Evolutionary conservation across 2,329 filamentous ascomycete genomes (phyloP).

Genomic region (Xylaria sp.): DNA sequence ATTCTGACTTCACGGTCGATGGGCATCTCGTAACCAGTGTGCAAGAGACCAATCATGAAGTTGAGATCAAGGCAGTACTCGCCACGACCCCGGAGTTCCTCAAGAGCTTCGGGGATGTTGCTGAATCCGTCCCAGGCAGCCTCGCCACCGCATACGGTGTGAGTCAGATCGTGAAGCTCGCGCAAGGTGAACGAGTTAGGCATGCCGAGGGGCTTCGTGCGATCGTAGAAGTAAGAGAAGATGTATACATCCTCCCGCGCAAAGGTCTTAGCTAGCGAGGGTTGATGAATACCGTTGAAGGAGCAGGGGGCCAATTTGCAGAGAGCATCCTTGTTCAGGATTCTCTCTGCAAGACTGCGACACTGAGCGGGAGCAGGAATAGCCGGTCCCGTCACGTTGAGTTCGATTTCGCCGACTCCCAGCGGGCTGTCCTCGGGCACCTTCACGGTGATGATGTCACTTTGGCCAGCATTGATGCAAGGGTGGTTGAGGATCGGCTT

Average conservation of each 20-base stretch:
- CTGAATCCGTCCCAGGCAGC: slow-evolving; percentile 74
- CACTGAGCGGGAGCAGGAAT: slow-evolving; percentile 77
- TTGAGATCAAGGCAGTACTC: slow-evolving; percentile 94
- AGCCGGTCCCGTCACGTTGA: slow-evolving; percentile 84
- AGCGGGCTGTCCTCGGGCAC: slow-evolving; percentile 62
- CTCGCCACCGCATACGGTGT: slow-evolving; percentile 77
- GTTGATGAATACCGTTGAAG: slow-evolving; percentile 96
- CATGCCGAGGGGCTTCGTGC: slow-evolving; percentile 90
- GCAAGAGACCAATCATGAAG: slow-evolving; percentile 89
- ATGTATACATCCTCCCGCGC: slow-evolving; percentile 87
- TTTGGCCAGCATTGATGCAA: slow-evolving; percentile 75
- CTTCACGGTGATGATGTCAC: slow-evolving; percentile 65
- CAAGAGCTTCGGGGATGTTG: slow-evolving; percentile 68
- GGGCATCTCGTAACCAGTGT: slow-evolving; percentile 97
- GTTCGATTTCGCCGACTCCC: slow-evolving; percentile 53
- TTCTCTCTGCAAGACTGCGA: slow-evolving; percentile 83
- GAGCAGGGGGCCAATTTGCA: slow-evolving; percentile 89
- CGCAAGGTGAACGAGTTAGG: slow-evolving; percentile 92
- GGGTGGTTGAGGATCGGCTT: slow-evolving; percentile 40
- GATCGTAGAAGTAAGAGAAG: slow-evolving; percentile 97
- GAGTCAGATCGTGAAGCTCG: slow-evolving; percentile 80
- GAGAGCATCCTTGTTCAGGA: slow-evolving; percentile 76
- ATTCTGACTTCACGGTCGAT: slow-evolving; percentile 94
- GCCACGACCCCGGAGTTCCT: slow-evolving; percentile 74
- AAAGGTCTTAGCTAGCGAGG: slow-evolving; percentile 87